Evolutionary conservation across 1,139 yeast species (phyloP).

Genomic region (Magnusiomyces fungicola): DNA sequence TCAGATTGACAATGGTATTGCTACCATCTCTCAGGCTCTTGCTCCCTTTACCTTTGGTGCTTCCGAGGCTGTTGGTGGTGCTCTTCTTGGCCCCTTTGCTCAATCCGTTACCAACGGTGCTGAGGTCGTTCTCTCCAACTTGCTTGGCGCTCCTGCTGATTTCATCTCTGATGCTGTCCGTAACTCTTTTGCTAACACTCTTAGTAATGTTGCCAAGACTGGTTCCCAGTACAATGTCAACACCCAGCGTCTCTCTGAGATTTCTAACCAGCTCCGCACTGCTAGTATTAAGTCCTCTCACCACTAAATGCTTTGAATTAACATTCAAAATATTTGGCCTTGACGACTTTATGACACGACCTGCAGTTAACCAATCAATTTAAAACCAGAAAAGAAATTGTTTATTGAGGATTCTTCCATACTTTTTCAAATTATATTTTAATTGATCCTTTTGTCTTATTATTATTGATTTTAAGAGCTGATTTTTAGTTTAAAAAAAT

Average conservation of each 20-base stretch:
- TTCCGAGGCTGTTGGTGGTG: slow-evolving; percentile 22
- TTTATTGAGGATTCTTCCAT: too few species aligned
- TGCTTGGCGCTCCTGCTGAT: slow-evolving; percentile 20
- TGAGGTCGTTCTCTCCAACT: slow-evolving; percentile 24
- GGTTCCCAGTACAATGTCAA: slow-evolving; percentile 18
- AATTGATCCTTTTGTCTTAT: too few species aligned
- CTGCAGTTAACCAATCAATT: too few species aligned
- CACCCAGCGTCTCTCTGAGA: too few species aligned
- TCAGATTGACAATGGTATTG: slow-evolving; percentile 16
- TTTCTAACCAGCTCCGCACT: slow-evolving; percentile 12
- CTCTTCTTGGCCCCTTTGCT: slow-evolving; percentile 24
- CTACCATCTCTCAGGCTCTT: slow-evolving; percentile 21
- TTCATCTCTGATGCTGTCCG: slow-evolving; percentile 19
- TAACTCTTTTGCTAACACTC: slow-evolving; percentile 17
- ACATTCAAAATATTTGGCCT: too few species aligned
- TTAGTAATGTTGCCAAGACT: slow-evolving; percentile 13
- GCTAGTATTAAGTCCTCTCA: slow-evolving; percentile 11
- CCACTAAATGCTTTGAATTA: too few species aligned
- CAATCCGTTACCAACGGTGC: slow-evolving; percentile 28
- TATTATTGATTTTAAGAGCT: too few species aligned
- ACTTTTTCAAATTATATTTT: too few species aligned
- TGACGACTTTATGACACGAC: too few species aligned
- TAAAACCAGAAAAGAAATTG: too few species aligned
- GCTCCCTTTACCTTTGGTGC: slow-evolving; percentile 24
- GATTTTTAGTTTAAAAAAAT: too few species aligned